Conservation (phyloP, 2,329 filamentous ascomycete genomes). For the Paraphoma sp. region DNA sequence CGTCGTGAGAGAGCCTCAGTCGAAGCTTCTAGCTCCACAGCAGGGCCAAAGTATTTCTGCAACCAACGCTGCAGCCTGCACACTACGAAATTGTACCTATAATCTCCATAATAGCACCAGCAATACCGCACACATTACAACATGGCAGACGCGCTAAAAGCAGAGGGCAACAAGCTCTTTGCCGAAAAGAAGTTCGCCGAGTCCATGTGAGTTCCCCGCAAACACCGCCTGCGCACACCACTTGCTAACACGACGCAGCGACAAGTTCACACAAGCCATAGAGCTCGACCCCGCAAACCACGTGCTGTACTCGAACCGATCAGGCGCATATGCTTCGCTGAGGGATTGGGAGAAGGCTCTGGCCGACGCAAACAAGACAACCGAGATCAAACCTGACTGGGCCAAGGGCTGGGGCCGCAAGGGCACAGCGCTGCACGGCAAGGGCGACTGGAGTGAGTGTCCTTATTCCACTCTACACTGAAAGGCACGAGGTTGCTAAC, state of each 20-base stretch:
- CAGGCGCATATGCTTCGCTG: slow-evolving; percentile 85
- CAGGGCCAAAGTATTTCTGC: slow-evolving; percentile 41
- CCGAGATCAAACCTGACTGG: slow-evolving; percentile 96
- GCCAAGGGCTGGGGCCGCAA: slow-evolving; percentile 95
- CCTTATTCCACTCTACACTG: not conserved
- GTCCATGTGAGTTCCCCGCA: slow-evolving; percentile 76
- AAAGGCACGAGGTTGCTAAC: slow-evolving; percentile 17
- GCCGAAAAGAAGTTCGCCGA: slow-evolving; percentile 95
- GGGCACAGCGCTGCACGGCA: slow-evolving; percentile 86
- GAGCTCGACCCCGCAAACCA: slow-evolving; percentile 87
- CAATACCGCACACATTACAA: slow-evolving; percentile 18
- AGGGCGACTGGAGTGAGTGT: slow-evolving; percentile 74
- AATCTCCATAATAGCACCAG: too few relatives aligned
- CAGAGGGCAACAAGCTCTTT: slow-evolving; percentile 98
- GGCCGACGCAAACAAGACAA: slow-evolving; percentile 90
- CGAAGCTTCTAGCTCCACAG: slow-evolving; percentile 46
- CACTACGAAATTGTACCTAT: not conserved
- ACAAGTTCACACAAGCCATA: slow-evolving; percentile 95
- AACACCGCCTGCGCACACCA: slow-evolving; percentile 8
- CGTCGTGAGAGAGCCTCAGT: slow-evolving; percentile 24
- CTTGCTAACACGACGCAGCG: slow-evolving; percentile 59
- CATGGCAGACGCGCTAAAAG: slow-evolving; percentile 86
- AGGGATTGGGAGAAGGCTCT: slow-evolving; percentile 85
- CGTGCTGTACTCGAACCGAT: slow-evolving; percentile 97
- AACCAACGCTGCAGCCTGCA: slow-evolving; percentile 27